Conservation (phyloP, 176 grass and related monocot genomes). For the Leersia perrieri region DNA sequence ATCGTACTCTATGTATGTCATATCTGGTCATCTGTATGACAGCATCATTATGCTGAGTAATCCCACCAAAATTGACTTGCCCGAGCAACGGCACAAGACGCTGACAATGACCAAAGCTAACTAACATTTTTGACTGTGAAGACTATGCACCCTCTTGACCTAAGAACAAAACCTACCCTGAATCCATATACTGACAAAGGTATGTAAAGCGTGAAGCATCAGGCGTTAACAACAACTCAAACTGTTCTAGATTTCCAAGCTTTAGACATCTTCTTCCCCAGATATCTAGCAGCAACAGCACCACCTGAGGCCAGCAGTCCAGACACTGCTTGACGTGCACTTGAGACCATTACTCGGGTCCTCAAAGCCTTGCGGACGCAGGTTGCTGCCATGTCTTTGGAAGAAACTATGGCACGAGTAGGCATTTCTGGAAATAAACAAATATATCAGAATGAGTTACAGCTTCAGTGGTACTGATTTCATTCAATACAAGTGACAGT, state of each 20-base stretch:
- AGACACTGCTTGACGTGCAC: conserved; percentile 66
- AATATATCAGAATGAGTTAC: neutral
- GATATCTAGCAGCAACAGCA: conserved; percentile 52
- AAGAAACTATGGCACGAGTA: conserved; percentile 32
- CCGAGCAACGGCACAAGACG: neutral
- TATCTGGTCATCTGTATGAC: neutral
- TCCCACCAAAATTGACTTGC: neutral
- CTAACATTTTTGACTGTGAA: no score
- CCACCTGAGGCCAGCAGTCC: conserved; percentile 75
- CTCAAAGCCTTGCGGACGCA: conserved; percentile 53
- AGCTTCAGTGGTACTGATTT: neutral
- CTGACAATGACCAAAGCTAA: neutral
- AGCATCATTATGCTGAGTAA: neutral
- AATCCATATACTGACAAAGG: neutral
- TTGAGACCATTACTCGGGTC: conserved; percentile 57
- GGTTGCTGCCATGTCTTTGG: conserved; percentile 63
- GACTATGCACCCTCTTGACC: neutral
- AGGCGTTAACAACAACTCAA: neutral
- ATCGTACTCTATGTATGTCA: neutral
- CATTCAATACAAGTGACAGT: neutral
- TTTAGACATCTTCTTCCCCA: conserved; percentile 74
- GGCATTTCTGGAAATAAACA: conserved; percentile 35
- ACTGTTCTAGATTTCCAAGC: conserved; percentile 61
- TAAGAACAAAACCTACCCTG: neutral
- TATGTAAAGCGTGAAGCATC: neutral